Evolutionary conservation across 164 flowering plant genomes (phyloP).

Genomic region (Cinnamomum micranthum): DNA sequence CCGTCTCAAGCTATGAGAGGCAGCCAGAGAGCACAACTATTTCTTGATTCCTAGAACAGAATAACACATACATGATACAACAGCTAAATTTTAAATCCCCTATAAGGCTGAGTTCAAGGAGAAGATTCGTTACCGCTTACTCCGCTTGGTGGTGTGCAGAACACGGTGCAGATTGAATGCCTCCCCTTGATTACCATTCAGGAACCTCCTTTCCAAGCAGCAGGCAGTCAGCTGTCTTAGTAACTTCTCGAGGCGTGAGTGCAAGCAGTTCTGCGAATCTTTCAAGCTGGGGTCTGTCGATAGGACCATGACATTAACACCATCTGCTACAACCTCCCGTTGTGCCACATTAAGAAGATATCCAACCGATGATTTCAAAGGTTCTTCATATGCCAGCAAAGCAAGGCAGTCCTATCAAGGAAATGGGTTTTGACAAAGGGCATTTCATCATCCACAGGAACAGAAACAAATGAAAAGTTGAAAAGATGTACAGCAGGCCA

Average conservation of each 20-base stretch:
- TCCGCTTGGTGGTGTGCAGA: slow-evolving; percentile 28
- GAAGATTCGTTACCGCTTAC: slow-evolving; percentile 1
- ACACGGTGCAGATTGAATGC: slow-evolving; percentile 67
- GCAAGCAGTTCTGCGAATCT: slow-evolving; percentile 46
- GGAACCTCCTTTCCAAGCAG: slow-evolving; percentile 65
- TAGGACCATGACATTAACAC: slow-evolving; percentile 73
- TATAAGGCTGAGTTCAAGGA: neutral
- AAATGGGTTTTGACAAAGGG: neutral
- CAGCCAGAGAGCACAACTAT: neutral
- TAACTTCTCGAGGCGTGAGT: slow-evolving; percentile 72
- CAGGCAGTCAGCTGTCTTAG: slow-evolving; percentile 82
- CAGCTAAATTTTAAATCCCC: no score
- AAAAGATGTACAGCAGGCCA: neutral
- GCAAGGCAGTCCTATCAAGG: slow-evolving; percentile 74
- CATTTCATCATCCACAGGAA: neutral
- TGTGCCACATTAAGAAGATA: slow-evolving; percentile 71
- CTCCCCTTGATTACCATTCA: slow-evolving; percentile 91
- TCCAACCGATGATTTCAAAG: slow-evolving; percentile 63
- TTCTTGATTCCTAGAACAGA: neutral
- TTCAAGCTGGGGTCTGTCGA: slow-evolving; percentile 59
- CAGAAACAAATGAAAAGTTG: no score
- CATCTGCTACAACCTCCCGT: slow-evolving; percentile 81
- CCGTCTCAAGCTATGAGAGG: neutral
- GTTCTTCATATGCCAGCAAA: slow-evolving; percentile 78
- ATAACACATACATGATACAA: neutral